Conservation (phyloP, 2,329 filamentous ascomycete species). For the Purpureocillium lavendulum region DNA sequence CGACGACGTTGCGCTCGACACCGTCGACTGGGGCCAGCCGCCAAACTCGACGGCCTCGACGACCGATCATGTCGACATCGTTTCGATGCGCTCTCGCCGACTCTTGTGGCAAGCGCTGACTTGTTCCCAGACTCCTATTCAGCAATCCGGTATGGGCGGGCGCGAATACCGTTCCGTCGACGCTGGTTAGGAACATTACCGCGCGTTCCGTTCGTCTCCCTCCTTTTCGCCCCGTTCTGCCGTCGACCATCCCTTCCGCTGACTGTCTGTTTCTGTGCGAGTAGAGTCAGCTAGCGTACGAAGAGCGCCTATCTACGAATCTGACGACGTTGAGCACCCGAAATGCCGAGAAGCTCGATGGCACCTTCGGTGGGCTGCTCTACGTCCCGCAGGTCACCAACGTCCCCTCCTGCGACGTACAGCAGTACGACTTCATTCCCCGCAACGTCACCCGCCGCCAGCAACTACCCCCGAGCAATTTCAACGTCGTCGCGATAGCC, state of each 20-base stretch:
- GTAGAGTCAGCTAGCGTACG: conserved; percentile 41
- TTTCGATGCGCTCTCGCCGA: too few species aligned
- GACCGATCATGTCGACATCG: too few species aligned
- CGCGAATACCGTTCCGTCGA: conserved; percentile 40
- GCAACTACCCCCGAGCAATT: conserved; percentile 62
- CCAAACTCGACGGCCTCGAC: too few species aligned
- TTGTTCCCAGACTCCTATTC: conserved; percentile 43
- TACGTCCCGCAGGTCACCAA: conserved; percentile 67
- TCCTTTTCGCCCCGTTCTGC: conserved; percentile 31
- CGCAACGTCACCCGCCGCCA: conserved; percentile 62
- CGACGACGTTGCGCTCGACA: conserved; percentile 6
- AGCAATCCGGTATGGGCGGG: conserved; percentile 49
- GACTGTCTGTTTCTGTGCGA: conserved; percentile 6
- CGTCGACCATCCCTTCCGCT: conserved; percentile 17
- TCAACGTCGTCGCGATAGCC: conserved; percentile 71
- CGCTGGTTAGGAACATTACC: conserved; percentile 48
- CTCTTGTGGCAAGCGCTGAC: too few species aligned
- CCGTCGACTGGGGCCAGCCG: too few species aligned
- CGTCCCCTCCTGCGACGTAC: conserved; percentile 52
- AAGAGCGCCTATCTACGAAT: conserved; percentile 43
- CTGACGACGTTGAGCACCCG: conserved; percentile 71
- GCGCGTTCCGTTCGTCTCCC: conserved; percentile 14
- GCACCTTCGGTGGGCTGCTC: conserved; percentile 66
- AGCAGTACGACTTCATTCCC: conserved; percentile 60
- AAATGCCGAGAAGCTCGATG: conserved; percentile 49